Evolutionary conservation across 2,329 filamentous ascomycete species (phyloP).

Genomic region (Plenodomus lindquistii): DNA sequence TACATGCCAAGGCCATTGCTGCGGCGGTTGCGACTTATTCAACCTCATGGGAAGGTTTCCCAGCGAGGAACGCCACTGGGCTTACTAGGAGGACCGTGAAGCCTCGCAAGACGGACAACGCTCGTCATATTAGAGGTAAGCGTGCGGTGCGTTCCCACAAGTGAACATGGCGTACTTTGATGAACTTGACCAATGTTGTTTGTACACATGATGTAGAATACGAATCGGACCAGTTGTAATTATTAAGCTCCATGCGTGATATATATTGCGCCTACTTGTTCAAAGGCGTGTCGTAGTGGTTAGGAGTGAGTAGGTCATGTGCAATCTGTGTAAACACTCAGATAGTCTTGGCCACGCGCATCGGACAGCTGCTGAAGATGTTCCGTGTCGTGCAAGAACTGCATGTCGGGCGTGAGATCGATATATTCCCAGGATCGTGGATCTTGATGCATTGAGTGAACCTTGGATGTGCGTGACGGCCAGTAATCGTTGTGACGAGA

Average conservation of each 20-base stretch:
- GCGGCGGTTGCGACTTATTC: constrained; percentile 37
- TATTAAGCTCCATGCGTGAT: too few relatives aligned
- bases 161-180: too few relatives aligned
- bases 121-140: too few relatives aligned
- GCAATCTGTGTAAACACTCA: too few relatives aligned
- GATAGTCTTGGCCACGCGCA: not conserved
- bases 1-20: constrained; percentile 33
- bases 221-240: too few relatives aligned
- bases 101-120: too few relatives aligned
- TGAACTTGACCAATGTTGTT: too few relatives aligned
- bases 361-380: not conserved
- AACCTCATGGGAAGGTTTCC: constrained; percentile 9
- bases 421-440: not conserved
- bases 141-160: too few relatives aligned
- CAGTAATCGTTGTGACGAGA: not conserved
- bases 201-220: too few relatives aligned
- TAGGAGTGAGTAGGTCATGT: too few relatives aligned
- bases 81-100: not conserved
- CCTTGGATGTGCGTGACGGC: not conserved
- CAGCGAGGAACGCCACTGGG: not conserved
- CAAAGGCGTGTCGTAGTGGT: too few relatives aligned
- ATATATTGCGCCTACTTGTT: too few relatives aligned
- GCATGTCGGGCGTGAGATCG: not conserved
- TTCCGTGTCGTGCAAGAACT: not conserved
- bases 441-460: not conserved